Evolutionary conservation across 192 early-diverging fungal genomes (phyloP), one percentile per base, ranked within the genome.

Genomic region (Kickxella alabastrina): DNA sequence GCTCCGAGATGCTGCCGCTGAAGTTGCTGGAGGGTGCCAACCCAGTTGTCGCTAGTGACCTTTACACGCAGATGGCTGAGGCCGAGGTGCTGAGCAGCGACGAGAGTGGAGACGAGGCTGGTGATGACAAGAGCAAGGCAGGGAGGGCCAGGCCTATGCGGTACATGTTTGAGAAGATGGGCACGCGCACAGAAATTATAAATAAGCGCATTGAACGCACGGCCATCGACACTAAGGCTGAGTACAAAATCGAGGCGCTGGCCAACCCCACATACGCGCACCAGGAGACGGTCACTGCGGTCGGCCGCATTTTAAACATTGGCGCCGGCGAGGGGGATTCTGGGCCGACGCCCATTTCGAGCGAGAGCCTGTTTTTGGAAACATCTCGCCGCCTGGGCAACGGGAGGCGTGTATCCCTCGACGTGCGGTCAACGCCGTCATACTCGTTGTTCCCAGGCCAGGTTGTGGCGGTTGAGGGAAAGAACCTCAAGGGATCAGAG

Each of bases 371-470:
- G 12, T 51, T 89, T 6, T 65, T 98, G 12, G 92, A 96, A 62
- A 78, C 92, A n/a, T 92, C 88, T 23, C 75, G 86, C 15, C 65
- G 66, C 5, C 66, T 92, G 34, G 91, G 92, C 4, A 75, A 76
- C 37, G 92, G 91, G 0, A 53, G 63, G 3, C 81, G 92, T 22
- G 77, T 90, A 0, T 73, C 71, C 21, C 59, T 98, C 39, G 79
- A 86, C 43, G 56, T 93, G 7, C 66, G 60, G 9, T 52, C 77
- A 22, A 35, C 86, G 17, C 40, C 81, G 9, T 67, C 76, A n/a
- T 88, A 81, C 57, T 61, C 81, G 28, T 75, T 98, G 21, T 97
- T 97, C 54, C 93, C 93, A 2, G 96, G 96, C 21, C 93, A 95
- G 49, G 71, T 93, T 38, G 75, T 93, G 19, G 91, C 82, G 2